phyloP scores from a whole-genome alignment of 306 rosid species.

The Glycyrrhiza uralensis region DNA sequence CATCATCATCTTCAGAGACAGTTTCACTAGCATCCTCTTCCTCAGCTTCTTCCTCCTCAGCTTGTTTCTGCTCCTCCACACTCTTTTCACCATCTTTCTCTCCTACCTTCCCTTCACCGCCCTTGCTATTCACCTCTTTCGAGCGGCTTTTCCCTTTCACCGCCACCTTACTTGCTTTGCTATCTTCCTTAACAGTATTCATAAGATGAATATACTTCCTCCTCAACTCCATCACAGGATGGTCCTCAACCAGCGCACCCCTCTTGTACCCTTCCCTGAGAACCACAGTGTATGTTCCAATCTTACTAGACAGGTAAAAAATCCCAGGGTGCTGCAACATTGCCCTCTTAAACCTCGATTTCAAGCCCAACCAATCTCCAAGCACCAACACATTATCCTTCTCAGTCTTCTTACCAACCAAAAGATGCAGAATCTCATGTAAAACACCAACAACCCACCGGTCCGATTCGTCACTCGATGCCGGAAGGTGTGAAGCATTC shows the following conservation, averaged over 20 bases:
- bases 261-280: conserved; percentile 79
- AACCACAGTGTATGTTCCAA: conserved; percentile 65
- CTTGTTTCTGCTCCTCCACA: conserved; percentile 36
- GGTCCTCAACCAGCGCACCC: conserved; percentile 53
- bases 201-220: conserved; percentile 64
- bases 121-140: too few species aligned
- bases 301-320: conserved; percentile 70
- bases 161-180: conserved; percentile 28
- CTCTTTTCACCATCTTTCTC: conserved; percentile 18
- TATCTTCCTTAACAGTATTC: conserved; percentile 51
- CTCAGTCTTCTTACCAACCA: conserved; percentile 71
- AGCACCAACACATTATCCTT: conserved; percentile 52
- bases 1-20: conserved; percentile 23
- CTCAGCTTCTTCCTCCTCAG: conserved; percentile 36
- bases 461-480: conserved; percentile 66
- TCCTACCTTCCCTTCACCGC: conserved; percentile 15
- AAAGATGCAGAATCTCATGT: conserved; percentile 78
- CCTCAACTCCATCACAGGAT: conserved; percentile 57
- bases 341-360: conserved; percentile 73
- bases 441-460: conserved; percentile 70
- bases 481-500: conserved; percentile 50
- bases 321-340: conserved; percentile 75
- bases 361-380: conserved; percentile 74
- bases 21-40: conserved; percentile 40
- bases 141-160: conserved; percentile 26